phyloP scores from a whole-genome alignment of 306 rosid species.

The Luffa aegyptiaca region DNA sequence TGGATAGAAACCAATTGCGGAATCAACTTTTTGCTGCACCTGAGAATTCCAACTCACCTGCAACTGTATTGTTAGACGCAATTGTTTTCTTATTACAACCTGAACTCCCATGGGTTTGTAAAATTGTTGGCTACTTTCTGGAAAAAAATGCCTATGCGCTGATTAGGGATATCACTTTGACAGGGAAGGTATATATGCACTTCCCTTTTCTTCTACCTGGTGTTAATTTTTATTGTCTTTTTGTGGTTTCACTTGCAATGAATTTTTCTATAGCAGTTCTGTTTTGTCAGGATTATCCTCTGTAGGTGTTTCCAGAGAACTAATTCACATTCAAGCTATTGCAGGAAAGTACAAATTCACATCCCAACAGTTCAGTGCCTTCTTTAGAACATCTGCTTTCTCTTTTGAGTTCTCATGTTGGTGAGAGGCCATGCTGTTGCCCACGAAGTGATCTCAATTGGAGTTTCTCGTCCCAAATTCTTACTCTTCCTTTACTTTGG shows the following conservation, averaged over 20 bases:
- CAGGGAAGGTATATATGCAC: conserved; percentile 52
- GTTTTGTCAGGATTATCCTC: not conserved
- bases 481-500: conserved; percentile 85
- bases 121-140: conserved; percentile 51
- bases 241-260: not conserved
- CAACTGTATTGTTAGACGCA: conserved; percentile 56
- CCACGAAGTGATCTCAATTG: conserved; percentile 42
- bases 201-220: not conserved
- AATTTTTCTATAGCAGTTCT: not conserved
- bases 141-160: conserved; percentile 53
- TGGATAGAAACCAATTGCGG: conserved; percentile 54
- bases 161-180: conserved; percentile 62
- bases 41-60: conserved; percentile 33
- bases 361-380: conserved; percentile 31
- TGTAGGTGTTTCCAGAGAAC: not conserved
- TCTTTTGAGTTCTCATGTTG: conserved; percentile 51
- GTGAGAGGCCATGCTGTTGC: conserved; percentile 68
- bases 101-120: conserved; percentile 84
- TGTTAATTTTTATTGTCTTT: not conserved
- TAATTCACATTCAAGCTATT: conserved; percentile 16
- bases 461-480: conserved; percentile 86
- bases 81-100: conserved; percentile 54
- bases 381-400: conserved; percentile 68
- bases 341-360: conserved; percentile 42
- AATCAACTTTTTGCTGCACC: conserved; percentile 53